phyloP scores from a whole-genome alignment of 2,329 filamentous ascomycete species.

The Cladosporium sp. region DNA sequence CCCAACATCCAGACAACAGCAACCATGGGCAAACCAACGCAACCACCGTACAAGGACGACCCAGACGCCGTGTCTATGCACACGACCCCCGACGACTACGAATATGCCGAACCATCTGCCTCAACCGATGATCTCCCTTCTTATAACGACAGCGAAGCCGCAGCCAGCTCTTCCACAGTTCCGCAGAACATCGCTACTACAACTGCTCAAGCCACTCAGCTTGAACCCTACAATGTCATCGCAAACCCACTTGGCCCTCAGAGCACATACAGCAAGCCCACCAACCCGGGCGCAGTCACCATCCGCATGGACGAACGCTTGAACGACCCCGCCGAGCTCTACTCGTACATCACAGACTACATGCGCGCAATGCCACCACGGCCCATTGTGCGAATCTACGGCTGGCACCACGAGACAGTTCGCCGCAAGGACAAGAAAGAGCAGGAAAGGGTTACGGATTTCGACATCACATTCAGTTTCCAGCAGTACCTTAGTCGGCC shows the following conservation, averaged over 20 bases:
- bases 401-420: constrained; percentile 32
- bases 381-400: constrained; percentile 31
- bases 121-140: constrained; percentile 31
- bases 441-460: constrained; percentile 32
- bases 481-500: constrained; percentile 25
- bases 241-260: background rate
- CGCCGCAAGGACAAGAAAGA: constrained; percentile 33
- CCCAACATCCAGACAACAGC: background rate
- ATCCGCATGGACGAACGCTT: constrained; percentile 35
- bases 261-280: background rate
- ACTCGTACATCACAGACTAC: constrained; percentile 31
- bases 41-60: constrained; percentile 26
- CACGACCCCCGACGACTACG: constrained; percentile 34
- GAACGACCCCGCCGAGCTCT: constrained; percentile 27
- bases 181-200: background rate
- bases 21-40: constrained; percentile 20
- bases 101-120: constrained; percentile 25
- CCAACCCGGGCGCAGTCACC: constrained; percentile 25
- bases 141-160: constrained; percentile 33
- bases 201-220: background rate
- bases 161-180: constrained; percentile 13
- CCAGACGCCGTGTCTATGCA: constrained; percentile 35
- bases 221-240: constrained; percentile 15
- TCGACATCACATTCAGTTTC: constrained; percentile 32
- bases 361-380: constrained; percentile 29